These are phyloP conservation scores for Karstenula rhodostoma DNA, from an alignment of 2,329 filamentous ascomycete genomes.

Conservation along the genomic window DNA sequence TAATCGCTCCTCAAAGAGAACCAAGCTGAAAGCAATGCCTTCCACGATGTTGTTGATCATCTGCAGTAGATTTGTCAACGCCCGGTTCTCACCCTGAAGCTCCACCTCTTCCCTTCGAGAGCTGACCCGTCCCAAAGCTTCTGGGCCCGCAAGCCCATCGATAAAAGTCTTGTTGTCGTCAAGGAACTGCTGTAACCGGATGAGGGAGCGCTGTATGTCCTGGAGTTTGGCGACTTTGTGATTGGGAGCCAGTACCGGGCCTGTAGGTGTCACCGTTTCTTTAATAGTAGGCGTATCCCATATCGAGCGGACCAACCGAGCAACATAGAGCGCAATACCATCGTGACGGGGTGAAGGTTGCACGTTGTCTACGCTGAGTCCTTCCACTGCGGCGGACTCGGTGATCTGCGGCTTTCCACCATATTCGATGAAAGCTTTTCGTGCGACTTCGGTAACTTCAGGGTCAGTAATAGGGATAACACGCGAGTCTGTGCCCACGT, in stretches of 20 bases:
- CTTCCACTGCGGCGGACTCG: slow-evolving; percentile 73
- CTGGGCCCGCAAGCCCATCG: slow-evolving; percentile 89
- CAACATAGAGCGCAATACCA: slow-evolving; percentile 85
- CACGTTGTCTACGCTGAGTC: slow-evolving; percentile 78
- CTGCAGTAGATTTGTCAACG: slow-evolving; percentile 83
- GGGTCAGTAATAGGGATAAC: slow-evolving; percentile 78
- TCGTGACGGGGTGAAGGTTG: slow-evolving; percentile 88
- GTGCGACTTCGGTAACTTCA: slow-evolving; percentile 82
- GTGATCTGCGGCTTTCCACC: slow-evolving; percentile 87
- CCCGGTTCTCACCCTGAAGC: slow-evolving; percentile 92
- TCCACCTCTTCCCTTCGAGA: slow-evolving; percentile 92
- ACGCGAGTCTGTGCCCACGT: slow-evolving; percentile 75
- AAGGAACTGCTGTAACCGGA: slow-evolving; percentile 81
- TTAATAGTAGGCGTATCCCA: slow-evolving; percentile 83
- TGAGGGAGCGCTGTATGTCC: slow-evolving; percentile 80
- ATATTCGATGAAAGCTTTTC: slow-evolving; percentile 88
- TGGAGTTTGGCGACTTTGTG: slow-evolving; percentile 74
- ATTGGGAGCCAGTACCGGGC: slow-evolving; percentile 71
- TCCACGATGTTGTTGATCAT: slow-evolving; percentile 92
- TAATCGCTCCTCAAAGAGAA: slow-evolving; percentile 92
- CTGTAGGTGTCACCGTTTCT: slow-evolving; percentile 62
- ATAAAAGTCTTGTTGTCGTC: slow-evolving; percentile 89
- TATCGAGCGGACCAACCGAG: slow-evolving; percentile 84
- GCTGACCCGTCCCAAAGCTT: slow-evolving; percentile 78
- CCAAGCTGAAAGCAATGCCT: slow-evolving; percentile 93